phyloP scores from a whole-genome alignment of 306 rosid genomes.

The Betula pendula region DNA sequence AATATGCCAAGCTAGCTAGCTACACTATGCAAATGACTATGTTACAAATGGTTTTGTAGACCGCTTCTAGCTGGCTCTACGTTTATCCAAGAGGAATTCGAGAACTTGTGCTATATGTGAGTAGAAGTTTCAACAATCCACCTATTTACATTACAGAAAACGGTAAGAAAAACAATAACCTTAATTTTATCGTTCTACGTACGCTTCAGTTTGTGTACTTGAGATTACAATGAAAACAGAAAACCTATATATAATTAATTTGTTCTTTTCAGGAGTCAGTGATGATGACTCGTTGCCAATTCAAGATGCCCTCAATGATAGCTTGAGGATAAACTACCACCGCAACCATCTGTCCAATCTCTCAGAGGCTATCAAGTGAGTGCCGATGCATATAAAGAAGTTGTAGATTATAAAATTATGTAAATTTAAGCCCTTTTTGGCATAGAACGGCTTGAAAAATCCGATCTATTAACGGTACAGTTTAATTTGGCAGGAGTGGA shows the following conservation, averaged over 20 bases:
- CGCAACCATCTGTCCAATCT: slow-evolving; percentile 45
- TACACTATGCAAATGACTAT: background rate
- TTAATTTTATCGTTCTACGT: background rate
- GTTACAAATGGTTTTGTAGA: slow-evolving; percentile 37
- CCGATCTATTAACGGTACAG: background rate
- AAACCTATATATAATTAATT: no score
- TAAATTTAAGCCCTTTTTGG: no score
- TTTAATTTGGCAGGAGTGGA: slow-evolving; percentile 22
- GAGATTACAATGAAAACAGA: background rate
- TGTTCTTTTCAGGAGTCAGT: slow-evolving; percentile 41
- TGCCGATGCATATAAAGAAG: background rate
- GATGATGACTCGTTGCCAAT: slow-evolving; percentile 44
- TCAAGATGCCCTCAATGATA: slow-evolving; percentile 40
- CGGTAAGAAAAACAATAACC: slow-evolving; percentile 39
- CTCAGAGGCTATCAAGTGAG: slow-evolving; percentile 55
- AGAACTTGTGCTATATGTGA: slow-evolving; percentile 31
- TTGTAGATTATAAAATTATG: no score
- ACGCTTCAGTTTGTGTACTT: background rate
- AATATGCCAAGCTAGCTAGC: background rate
- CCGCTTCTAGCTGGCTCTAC: slow-evolving; percentile 47
- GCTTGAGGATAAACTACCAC: slow-evolving; percentile 43
- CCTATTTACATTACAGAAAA: slow-evolving; percentile 55
- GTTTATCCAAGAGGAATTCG: slow-evolving; percentile 54
- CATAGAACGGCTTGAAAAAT: no score
- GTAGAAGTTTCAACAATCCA: slow-evolving; percentile 41